Percentiles rank a stretch among this genome's conserved stretches.
Evolutionary conservation across 345 rosid genomes (phyloP).

Genomic region (Capsella bursapastoris): DNA sequence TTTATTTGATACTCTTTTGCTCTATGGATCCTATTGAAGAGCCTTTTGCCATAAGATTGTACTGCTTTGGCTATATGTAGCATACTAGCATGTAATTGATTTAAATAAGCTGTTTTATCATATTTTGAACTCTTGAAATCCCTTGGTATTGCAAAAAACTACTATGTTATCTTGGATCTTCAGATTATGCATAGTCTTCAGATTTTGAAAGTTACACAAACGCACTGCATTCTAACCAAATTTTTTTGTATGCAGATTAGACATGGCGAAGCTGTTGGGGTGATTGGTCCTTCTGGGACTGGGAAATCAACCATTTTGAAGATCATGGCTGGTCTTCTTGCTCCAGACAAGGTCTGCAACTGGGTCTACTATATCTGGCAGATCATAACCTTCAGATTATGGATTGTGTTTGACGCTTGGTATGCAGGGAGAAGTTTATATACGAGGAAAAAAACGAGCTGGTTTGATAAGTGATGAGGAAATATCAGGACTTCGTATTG

Average conservation of each 20-base stretch:
- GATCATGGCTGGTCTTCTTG: slow-evolving; percentile 97
- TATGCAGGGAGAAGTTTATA: slow-evolving; percentile 83
- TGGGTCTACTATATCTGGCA: slow-evolving; percentile 5
- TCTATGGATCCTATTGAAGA: neutral
- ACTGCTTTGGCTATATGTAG: slow-evolving; percentile 3
- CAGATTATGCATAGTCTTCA: too few relatives aligned
- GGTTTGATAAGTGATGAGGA: slow-evolving; percentile 87
- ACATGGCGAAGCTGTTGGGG: slow-evolving; percentile 97
- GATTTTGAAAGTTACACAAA: neutral
- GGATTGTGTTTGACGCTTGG: slow-evolving; percentile 23
- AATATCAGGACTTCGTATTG: slow-evolving; percentile 91
- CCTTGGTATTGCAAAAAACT: neutral
- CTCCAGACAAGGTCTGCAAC: slow-evolving; percentile 80
- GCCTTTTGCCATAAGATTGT: neutral
- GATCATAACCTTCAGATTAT: neutral
- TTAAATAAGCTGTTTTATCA: neutral
- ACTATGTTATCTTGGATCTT: neutral
- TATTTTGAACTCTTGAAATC: neutral
- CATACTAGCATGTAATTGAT: too few relatives aligned
- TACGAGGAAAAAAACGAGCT: slow-evolving; percentile 77
- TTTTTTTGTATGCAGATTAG: slow-evolving; percentile 61
- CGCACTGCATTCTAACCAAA: neutral
- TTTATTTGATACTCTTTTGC: neutral
- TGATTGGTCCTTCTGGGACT: slow-evolving; percentile 98
- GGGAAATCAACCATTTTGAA: slow-evolving; percentile 95